phyloP scores from a whole-genome alignment of 345 rosid species.

The Linum tenue region DNA sequence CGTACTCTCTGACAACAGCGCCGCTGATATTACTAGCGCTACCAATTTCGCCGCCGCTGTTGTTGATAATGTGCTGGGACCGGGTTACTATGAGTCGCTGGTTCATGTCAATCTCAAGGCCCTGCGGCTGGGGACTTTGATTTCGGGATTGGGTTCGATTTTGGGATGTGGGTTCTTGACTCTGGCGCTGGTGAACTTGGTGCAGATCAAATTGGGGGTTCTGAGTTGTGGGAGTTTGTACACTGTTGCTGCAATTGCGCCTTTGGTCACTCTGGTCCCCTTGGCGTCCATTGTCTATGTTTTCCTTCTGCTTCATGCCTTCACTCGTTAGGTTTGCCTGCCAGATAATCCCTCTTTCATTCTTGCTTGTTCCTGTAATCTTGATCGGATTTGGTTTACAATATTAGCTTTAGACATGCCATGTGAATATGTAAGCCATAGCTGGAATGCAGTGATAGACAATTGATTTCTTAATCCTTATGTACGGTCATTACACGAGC shows the following conservation, averaged over 20 bases:
- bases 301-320: conserved; percentile 50
- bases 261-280: conserved; percentile 65
- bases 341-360: background rate
- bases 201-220: conserved; percentile 71
- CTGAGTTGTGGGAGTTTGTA: conserved; percentile 48
- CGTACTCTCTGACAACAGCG: conserved; percentile 19
- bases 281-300: conserved; percentile 47
- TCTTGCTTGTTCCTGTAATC: background rate
- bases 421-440: background rate
- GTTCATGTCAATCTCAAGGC: conserved; percentile 42
- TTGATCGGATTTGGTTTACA: too few relatives aligned
- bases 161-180: conserved; percentile 69
- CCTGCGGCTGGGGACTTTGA: conserved; percentile 44
- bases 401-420: background rate
- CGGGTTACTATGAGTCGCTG: conserved; percentile 13
- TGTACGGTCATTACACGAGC: too few relatives aligned
- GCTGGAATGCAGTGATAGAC: too few relatives aligned
- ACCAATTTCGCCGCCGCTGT: background rate
- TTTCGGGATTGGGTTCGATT: conserved; percentile 58
- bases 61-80: conserved; percentile 3
- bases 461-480: too few relatives aligned
- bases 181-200: conserved; percentile 62
- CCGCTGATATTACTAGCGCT: background rate
- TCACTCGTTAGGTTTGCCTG: conserved; percentile 24
- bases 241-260: conserved; percentile 50